Conservation (phyloP, 1,139 yeast genomes). For the Suhomyces atakaporum region DNA sequence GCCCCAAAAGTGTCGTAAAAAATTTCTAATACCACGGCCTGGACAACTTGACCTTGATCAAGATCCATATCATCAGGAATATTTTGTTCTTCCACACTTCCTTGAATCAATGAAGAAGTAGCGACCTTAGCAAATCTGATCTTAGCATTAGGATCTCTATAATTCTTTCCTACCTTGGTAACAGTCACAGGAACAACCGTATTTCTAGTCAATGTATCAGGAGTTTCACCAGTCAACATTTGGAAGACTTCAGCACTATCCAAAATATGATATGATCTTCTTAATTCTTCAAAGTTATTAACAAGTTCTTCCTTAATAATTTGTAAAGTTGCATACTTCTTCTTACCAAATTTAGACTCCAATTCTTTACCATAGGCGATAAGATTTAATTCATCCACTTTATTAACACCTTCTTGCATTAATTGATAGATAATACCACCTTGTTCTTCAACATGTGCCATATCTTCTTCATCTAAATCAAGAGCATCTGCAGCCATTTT, state of each 20-base stretch:
- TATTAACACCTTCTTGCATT: slow-evolving; percentile 79
- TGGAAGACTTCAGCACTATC: slow-evolving; percentile 76
- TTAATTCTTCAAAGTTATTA: slow-evolving; percentile 81
- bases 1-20: slow-evolving; percentile 76
- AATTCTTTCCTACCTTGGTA: slow-evolving; percentile 52
- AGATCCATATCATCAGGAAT: slow-evolving; percentile 56
- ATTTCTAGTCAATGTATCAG: slow-evolving; percentile 66
- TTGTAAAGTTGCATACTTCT: slow-evolving; percentile 79
- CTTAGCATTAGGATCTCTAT: slow-evolving; percentile 37
- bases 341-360: slow-evolving; percentile 72
- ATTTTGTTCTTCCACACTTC: slow-evolving; percentile 67
- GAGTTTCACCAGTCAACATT: slow-evolving; percentile 86
- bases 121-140: slow-evolving; percentile 54
- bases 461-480: slow-evolving; percentile 93
- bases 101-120: slow-evolving; percentile 77
- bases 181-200: slow-evolving; percentile 78
- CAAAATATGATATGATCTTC: slow-evolving; percentile 70
- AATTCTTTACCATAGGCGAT: slow-evolving; percentile 94
- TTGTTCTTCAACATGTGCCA: slow-evolving; percentile 70
- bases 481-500: slow-evolving; percentile 98
- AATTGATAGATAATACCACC: slow-evolving; percentile 87
- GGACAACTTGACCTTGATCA: slow-evolving; percentile 77
- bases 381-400: slow-evolving; percentile 82
- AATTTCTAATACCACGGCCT: slow-evolving; percentile 71
- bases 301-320: slow-evolving; percentile 88